A percentile compares a stretch with the other conserved stretches of the same genome.
These are phyloP conservation scores for Penicillium aurantiogriseum DNA, from an alignment of 2,329 filamentous ascomycete species.

Conservation along the genomic window DNA sequence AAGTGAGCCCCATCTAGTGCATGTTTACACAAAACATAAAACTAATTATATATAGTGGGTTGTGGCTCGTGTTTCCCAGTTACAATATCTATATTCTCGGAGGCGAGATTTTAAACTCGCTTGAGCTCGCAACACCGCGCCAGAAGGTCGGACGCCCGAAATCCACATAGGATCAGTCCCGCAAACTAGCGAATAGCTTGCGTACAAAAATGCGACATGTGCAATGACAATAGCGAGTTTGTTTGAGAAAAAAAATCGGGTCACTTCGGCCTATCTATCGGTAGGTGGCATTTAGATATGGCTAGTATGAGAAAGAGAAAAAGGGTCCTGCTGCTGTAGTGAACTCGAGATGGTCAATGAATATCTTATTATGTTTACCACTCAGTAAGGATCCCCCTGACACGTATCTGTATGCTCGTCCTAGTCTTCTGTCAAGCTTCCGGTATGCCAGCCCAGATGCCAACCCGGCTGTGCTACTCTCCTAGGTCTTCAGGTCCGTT, in stretches of 20 bases:
- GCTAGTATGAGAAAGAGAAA: not conserved
- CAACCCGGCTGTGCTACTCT: constrained; percentile 9
- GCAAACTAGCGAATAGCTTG: not conserved
- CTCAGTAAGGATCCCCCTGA: not conserved
- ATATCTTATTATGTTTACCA: not conserved
- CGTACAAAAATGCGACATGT: not conserved
- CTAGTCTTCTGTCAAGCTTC: not conserved
- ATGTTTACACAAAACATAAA: not conserved
- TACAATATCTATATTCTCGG: constrained; percentile 63
- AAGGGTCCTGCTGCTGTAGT: not conserved
- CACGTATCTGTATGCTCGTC: not conserved
- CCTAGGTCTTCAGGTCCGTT: constrained; percentile 2
- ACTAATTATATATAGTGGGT: constrained; percentile 48
- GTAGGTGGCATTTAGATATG: not conserved
- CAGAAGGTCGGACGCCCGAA: constrained; percentile 31
- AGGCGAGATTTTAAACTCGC: constrained; percentile 59
- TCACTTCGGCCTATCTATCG: not conserved
- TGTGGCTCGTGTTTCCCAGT: constrained; percentile 63
- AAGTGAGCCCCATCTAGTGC: constrained; percentile 53
- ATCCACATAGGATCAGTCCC: constrained; percentile 20
- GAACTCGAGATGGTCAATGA: not conserved
- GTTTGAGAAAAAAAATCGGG: not conserved
- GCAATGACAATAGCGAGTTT: not conserved
- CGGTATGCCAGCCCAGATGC: not conserved
- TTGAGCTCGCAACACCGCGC: constrained; percentile 43